Evolutionary conservation across 768 basidiomycete species (phyloP).

Genomic region (Suillus subaureus): DNA sequence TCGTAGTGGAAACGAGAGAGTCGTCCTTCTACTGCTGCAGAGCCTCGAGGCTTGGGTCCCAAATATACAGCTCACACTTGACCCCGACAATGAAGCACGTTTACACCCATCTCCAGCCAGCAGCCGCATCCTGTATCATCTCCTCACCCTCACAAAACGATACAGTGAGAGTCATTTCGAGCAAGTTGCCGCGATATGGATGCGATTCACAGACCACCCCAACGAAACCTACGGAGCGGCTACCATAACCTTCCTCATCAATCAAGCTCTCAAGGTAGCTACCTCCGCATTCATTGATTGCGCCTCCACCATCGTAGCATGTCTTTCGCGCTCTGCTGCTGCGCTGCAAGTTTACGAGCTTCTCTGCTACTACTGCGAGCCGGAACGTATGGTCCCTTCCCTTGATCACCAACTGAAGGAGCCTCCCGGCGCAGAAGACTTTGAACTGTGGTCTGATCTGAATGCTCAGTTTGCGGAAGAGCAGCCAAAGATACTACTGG

Average conservation of each 20-base stretch:
- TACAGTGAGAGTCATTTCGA: slow-evolving; percentile 76
- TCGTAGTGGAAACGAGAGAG: slow-evolving; percentile 47
- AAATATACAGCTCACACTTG: slow-evolving; percentile 60
- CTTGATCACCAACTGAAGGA: slow-evolving; percentile 70
- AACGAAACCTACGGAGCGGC: slow-evolving; percentile 77
- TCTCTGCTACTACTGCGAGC: slow-evolving; percentile 83
- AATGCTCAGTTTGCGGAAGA: slow-evolving; percentile 71
- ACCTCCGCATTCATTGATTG: slow-evolving; percentile 77
- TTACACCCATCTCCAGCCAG: slow-evolving; percentile 46
- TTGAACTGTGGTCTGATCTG: slow-evolving; percentile 80
- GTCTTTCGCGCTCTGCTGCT: slow-evolving; percentile 74
- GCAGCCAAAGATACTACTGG: slow-evolving; percentile 68
- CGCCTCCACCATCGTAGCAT: slow-evolving; percentile 81
- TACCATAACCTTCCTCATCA: slow-evolving; percentile 79
- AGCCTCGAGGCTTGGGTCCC: slow-evolving; percentile 85
- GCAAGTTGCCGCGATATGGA: slow-evolving; percentile 81
- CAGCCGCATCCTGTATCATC: slow-evolving; percentile 69
- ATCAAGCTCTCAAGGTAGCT: slow-evolving; percentile 85
- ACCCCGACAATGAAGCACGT: slow-evolving; percentile 50
- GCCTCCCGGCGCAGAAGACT: slow-evolving; percentile 61
- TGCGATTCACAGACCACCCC: slow-evolving; percentile 71
- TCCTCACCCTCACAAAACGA: slow-evolving; percentile 80
- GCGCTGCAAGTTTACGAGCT: slow-evolving; percentile 79
- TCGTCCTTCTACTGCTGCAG: slow-evolving; percentile 68
- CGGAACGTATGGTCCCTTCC: slow-evolving; percentile 78